These are phyloP conservation scores for Phytophthora kernoviae DNA, from an alignment of 352 stramenopile genomes.

Conservation along the genomic window DNA sequence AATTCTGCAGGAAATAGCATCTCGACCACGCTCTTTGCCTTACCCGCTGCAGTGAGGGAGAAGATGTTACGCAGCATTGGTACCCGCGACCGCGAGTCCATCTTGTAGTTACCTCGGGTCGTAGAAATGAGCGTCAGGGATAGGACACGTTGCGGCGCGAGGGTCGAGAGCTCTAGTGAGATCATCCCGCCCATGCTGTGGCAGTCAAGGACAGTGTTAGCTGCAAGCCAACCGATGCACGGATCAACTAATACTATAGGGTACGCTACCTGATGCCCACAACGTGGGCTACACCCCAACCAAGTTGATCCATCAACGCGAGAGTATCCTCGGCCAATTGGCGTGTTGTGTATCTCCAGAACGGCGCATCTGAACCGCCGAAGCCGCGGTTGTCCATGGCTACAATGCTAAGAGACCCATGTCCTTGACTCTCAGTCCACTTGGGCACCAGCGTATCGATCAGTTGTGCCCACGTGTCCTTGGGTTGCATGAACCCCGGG, in stretches of 20 bases:
- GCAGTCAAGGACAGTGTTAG: slow-evolving; percentile 5
- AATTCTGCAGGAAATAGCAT: slow-evolving; percentile 49
- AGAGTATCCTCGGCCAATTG: slow-evolving; percentile 64
- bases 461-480: slow-evolving; percentile 60
- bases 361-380: slow-evolving; percentile 46
- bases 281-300: slow-evolving; percentile 50
- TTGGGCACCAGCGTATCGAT: slow-evolving; percentile 51
- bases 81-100: slow-evolving; percentile 36
- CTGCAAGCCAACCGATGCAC: neutral
- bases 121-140: slow-evolving; percentile 63
- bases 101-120: slow-evolving; percentile 51
- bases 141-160: slow-evolving; percentile 46
- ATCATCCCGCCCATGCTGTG: slow-evolving; percentile 65
- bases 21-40: slow-evolving; percentile 41
- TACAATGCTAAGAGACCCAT: slow-evolving; percentile 47
- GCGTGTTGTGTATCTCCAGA: slow-evolving; percentile 56
- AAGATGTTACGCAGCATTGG: slow-evolving; percentile 44
- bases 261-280: slow-evolving; percentile 42
- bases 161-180: slow-evolving; percentile 50
- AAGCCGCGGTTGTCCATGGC: slow-evolving; percentile 68
- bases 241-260: neutral
- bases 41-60: slow-evolving; percentile 34
- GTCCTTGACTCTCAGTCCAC: slow-evolving; percentile 33
- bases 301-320: slow-evolving; percentile 61
- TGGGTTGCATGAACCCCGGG: slow-evolving; percentile 57